A percentile compares a stretch with the other conserved stretches of the same genome.
Evolutionary conservation across 139 green algal species (phyloP).

Genomic region (Haematococcus sp.): DNA sequence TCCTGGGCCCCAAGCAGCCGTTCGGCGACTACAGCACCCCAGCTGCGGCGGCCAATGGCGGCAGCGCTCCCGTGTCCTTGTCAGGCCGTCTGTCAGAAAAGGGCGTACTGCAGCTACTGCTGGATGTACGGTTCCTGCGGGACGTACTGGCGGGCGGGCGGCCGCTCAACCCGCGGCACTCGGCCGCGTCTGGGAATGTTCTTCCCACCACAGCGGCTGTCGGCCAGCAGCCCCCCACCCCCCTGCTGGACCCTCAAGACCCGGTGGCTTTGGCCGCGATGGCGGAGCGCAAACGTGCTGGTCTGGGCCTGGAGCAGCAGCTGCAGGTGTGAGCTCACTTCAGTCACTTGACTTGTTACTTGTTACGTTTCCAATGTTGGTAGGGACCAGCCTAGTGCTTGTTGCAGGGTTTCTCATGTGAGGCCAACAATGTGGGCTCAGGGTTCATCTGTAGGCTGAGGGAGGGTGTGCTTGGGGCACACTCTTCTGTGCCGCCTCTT

Average conservation of each 20-base stretch:
- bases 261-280: conserved; percentile 25
- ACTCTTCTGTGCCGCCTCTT: too few species aligned
- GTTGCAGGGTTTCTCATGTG: too few species aligned
- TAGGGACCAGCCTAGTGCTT: too few species aligned
- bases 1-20: conserved; percentile 17
- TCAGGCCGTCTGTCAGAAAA: conserved; percentile 62
- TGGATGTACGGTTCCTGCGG: conserved; percentile 79
- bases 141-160: conserved; percentile 67
- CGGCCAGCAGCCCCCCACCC: conserved; percentile 1
- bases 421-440: too few species aligned
- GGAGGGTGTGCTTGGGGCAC: too few species aligned
- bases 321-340: conserved; percentile 39
- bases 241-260: conserved; percentile 18
- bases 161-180: conserved; percentile 17
- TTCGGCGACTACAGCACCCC: too few species aligned
- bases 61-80: background rate
- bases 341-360: background rate
- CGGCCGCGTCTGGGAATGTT: background rate
- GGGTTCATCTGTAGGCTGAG: too few species aligned
- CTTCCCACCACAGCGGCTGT: too few species aligned
- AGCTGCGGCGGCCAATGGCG: too few species aligned
- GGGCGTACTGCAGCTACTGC: conserved; percentile 88
- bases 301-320: conserved; percentile 39
- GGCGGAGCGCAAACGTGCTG: conserved; percentile 25
- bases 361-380: background rate